Conservation (phyloP, 139 green algal species). For the Coelastrella sp. region DNA sequence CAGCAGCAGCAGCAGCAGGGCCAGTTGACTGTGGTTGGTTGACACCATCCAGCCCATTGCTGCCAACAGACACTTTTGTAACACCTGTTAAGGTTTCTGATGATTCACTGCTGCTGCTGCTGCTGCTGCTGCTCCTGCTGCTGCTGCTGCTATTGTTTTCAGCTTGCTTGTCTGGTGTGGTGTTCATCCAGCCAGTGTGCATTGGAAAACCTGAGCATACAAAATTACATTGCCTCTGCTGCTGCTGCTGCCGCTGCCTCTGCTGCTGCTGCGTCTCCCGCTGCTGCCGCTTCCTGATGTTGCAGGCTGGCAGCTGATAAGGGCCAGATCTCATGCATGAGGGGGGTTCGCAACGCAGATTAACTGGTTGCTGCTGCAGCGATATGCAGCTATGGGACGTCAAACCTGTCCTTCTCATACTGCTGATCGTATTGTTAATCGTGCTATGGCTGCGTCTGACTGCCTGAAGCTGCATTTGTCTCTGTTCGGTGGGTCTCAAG, state of each 20-base stretch:
- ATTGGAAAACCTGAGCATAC: background rate
- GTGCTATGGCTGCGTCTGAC: too few relatives aligned
- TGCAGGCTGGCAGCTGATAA: too few relatives aligned
- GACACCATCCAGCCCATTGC: background rate
- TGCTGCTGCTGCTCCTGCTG: background rate
- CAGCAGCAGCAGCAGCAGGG: slow-evolving; percentile 14
- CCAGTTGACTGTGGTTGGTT: too few relatives aligned
- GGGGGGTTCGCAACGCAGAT: too few relatives aligned
- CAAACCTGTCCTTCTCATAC: too few relatives aligned
- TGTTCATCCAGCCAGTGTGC: background rate
- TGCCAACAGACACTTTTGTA: background rate
- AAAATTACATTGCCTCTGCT: background rate
- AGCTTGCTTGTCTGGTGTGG: background rate
- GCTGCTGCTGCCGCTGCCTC: background rate
- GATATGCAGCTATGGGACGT: too few relatives aligned
- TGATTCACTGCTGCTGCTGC: background rate
- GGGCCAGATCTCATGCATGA: too few relatives aligned
- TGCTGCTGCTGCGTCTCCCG: background rate
- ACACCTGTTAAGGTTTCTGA: background rate
- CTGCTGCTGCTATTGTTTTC: background rate
- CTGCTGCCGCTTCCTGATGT: background rate
- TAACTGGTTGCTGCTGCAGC: too few relatives aligned
- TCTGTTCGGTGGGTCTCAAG: too few relatives aligned
- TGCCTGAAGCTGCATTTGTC: too few relatives aligned
- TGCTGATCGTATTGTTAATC: too few relatives aligned